Evolutionary conservation across 1,284 basidiomycete species (phyloP).

Genomic region (Inonotus obliquus): DNA sequence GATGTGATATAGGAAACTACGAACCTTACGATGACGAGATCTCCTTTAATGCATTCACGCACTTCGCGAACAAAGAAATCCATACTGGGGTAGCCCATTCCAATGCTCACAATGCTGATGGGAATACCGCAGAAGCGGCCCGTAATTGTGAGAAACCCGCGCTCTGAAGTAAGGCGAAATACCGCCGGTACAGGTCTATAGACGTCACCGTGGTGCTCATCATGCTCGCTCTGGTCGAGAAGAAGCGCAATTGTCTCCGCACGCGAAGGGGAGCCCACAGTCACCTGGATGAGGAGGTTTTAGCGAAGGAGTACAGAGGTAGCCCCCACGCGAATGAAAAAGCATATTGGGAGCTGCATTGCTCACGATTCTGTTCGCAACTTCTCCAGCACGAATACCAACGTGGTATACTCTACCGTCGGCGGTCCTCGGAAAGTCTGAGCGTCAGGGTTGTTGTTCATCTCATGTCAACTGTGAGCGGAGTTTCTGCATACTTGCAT

Average conservation of each 20-base stretch:
- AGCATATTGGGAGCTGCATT: background rate
- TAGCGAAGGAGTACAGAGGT: background rate
- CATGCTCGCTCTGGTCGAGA: constrained; percentile 44
- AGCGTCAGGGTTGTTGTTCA: background rate
- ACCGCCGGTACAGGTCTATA: constrained; percentile 35
- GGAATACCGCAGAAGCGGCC: constrained; percentile 68
- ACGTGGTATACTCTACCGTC: constrained; percentile 75
- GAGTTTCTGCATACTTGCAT: constrained; percentile 48
- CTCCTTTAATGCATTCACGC: constrained; percentile 71
- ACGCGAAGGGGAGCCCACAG: constrained; percentile 71
- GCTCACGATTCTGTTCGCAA: constrained; percentile 76
- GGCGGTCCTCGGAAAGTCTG: constrained; percentile 71
- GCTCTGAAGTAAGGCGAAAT: constrained; percentile 65
- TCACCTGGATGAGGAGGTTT: constrained; percentile 43
- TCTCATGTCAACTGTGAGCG: background rate
- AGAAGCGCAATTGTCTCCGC: constrained; percentile 55
- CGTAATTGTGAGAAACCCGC: constrained; percentile 79
- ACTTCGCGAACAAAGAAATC: constrained; percentile 85
- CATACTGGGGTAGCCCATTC: constrained; percentile 79
- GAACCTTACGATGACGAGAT: constrained; percentile 73
- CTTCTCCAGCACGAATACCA: constrained; percentile 68
- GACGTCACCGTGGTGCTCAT: constrained; percentile 17
- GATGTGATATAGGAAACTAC: constrained; percentile 17
- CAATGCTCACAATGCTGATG: constrained; percentile 73
- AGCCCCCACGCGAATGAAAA: no score